These are phyloP conservation scores for Pezicula neosporulosa DNA, from an alignment of 2,329 filamentous ascomycete species.

Conservation along the genomic window DNA sequence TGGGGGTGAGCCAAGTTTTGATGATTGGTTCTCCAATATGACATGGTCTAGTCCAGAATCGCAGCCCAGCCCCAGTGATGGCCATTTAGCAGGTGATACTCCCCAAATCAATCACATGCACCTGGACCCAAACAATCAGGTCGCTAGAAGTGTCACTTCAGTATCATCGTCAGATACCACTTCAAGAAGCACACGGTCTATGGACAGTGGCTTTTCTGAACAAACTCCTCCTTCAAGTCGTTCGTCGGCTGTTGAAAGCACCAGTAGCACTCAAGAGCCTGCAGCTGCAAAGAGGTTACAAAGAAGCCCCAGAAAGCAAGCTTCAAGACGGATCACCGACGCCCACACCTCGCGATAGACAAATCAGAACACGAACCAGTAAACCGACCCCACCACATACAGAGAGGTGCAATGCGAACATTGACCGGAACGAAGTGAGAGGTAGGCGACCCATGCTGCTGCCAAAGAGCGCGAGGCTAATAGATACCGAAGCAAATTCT, in stretches of 20 bases:
- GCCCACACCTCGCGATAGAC: neutral
- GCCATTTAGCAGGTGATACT: slow-evolving; percentile 1
- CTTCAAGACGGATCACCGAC: neutral
- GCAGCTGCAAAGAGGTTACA: neutral
- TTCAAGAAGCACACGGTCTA: neutral
- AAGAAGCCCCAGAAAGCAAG: neutral
- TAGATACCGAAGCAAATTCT: neutral
- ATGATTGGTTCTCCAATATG: slow-evolving; percentile 1
- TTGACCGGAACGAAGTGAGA: neutral
- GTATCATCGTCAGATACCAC: neutral
- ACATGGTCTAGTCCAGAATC: slow-evolving; percentile 1
- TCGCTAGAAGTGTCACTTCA: neutral
- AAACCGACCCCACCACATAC: neutral
- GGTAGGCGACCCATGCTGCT: neutral
- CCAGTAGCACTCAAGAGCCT: neutral
- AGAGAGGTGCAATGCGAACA: neutral
- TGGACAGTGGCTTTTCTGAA: neutral
- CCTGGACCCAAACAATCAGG: neutral
- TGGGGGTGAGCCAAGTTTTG: neutral
- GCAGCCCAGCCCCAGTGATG: neutral
- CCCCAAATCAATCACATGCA: neutral
- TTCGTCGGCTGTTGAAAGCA: neutral
- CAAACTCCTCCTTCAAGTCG: neutral
- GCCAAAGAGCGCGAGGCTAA: neutral
- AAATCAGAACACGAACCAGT: neutral